Conservation (phyloP, 1,284 basidiomycete species). For the Sanghuangporus weigelae region DNA sequence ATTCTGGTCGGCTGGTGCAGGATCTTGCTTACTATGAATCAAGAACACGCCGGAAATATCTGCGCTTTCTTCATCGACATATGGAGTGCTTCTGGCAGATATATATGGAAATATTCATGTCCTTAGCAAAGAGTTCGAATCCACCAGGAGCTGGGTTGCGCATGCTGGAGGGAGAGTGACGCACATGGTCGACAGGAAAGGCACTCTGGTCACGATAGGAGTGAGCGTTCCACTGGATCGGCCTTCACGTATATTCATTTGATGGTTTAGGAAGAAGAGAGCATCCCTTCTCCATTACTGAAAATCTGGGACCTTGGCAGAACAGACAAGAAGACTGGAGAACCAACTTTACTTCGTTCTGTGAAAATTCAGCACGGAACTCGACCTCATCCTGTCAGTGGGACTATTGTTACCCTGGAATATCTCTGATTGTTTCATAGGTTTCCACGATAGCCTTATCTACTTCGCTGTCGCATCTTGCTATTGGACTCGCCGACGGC, state of each 20-base stretch:
- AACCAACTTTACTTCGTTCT: slow-evolving; percentile 70
- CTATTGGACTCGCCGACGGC: slow-evolving; percentile 92
- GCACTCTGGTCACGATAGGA: slow-evolving; percentile 79
- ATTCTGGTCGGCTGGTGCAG: neutral
- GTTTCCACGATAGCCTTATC: slow-evolving; percentile 82
- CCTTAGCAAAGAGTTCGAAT: slow-evolving; percentile 71
- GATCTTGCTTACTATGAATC: neutral
- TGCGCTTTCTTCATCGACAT: slow-evolving; percentile 52
- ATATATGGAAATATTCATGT: slow-evolving; percentile 77
- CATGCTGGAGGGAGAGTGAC: slow-evolving; percentile 75
- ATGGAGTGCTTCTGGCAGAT: slow-evolving; percentile 71
- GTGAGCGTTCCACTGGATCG: slow-evolving; percentile 39
- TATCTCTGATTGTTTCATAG: slow-evolving; percentile 32
- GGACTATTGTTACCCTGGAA: neutral
- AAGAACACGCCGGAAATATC: slow-evolving; percentile 72
- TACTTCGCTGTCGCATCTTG: slow-evolving; percentile 76
- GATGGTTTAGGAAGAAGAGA: slow-evolving; percentile 69
- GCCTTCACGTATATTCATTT: neutral
- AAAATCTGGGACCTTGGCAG: slow-evolving; percentile 87
- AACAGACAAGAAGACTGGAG: slow-evolving; percentile 65
- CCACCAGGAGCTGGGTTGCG: slow-evolving; percentile 69
- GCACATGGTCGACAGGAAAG: slow-evolving; percentile 77
- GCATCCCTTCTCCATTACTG: slow-evolving; percentile 67
- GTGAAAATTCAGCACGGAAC: slow-evolving; percentile 73
- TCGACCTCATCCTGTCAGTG: slow-evolving; percentile 74